Evolutionary conservation across 1,284 basidiomycete species (phyloP).

Genomic region (Veloporphyrellus conicus): DNA sequence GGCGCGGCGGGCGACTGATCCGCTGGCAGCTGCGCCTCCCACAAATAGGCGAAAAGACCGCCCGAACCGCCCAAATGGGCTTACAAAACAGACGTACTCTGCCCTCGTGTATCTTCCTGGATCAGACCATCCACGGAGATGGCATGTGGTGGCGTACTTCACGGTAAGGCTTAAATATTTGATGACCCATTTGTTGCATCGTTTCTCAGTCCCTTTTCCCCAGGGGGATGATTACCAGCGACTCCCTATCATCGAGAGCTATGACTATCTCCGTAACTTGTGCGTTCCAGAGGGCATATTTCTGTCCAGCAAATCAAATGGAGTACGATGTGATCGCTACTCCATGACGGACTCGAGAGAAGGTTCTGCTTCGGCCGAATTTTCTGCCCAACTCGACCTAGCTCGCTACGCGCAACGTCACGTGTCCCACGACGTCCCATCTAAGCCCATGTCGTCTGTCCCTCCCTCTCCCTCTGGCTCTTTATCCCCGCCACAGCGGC

Average conservation of each 20-base stretch:
- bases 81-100: slow-evolving; percentile 78
- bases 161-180: slow-evolving; percentile 43
- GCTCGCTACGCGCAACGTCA: slow-evolving; percentile 13
- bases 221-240: slow-evolving; percentile 64
- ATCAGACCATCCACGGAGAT: slow-evolving; percentile 56
- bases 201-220: slow-evolving; percentile 14
- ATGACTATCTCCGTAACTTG: slow-evolving; percentile 62
- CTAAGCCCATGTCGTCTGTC: slow-evolving; percentile 38
- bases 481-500: slow-evolving; percentile 25
- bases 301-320: slow-evolving; percentile 57
- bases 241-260: slow-evolving; percentile 64
- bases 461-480: slow-evolving; percentile 36
- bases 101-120: slow-evolving; percentile 62
- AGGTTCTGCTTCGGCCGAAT: slow-evolving; percentile 6
- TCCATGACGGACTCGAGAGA: slow-evolving; percentile 27
- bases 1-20: slow-evolving; percentile 59
- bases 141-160: slow-evolving; percentile 78
- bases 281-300: slow-evolving; percentile 62
- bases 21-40: slow-evolving; percentile 49
- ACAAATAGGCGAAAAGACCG: slow-evolving; percentile 65
- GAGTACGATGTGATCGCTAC: slow-evolving; percentile 41
- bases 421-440: slow-evolving; percentile 30
- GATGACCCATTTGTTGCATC: slow-evolving; percentile 6
- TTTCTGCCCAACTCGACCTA: slow-evolving; percentile 4
- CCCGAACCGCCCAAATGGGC: slow-evolving; percentile 66